Conservation (phyloP, 2,329 filamentous ascomycete genomes). For the Beauveria australis region DNA sequence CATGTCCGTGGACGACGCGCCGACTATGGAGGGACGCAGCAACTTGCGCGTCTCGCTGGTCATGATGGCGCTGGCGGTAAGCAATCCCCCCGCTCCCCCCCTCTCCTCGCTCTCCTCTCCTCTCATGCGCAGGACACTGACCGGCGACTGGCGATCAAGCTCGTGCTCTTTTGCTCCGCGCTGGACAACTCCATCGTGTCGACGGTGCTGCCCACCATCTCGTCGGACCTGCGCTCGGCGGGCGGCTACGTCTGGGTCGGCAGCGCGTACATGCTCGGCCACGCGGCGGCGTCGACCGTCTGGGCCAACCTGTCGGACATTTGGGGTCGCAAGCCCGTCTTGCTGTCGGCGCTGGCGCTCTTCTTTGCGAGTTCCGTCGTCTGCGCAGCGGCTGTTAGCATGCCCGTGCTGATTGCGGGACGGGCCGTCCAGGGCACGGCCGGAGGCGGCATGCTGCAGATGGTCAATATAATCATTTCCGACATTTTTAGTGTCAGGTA, state of each 20-base stretch:
- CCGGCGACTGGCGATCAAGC: not conserved
- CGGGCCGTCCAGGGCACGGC: conserved; percentile 41
- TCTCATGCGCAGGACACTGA: no score
- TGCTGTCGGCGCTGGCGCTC: conserved; percentile 35
- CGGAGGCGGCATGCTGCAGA: conserved; percentile 37
- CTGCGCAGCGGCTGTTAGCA: conserved; percentile 33
- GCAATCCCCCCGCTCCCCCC: not conserved
- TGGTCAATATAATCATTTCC: conserved; percentile 42
- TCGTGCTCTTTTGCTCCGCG: conserved; percentile 9
- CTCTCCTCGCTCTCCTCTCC: no score
- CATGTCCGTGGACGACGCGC: not conserved
- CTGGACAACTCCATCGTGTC: conserved; percentile 10
- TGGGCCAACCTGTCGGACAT: conserved; percentile 56
- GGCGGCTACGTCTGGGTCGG: conserved; percentile 66
- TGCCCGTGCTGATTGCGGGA: conserved; percentile 39
- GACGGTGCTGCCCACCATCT: conserved; percentile 41
- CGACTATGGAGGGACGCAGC: conserved; percentile 5
- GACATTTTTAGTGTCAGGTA: conserved; percentile 37
- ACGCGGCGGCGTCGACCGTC: conserved; percentile 51
- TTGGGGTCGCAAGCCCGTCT: conserved; percentile 44
- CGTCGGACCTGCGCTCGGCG: conserved; percentile 48
- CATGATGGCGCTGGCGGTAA: conserved; percentile 4
- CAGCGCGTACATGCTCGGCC: conserved; percentile 58
- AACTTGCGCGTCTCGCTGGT: conserved; percentile 1
- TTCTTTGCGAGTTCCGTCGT: conserved; percentile 43